Conservation (phyloP, 352 stramenopile species). For the Nothophytophthora sp. region DNA sequence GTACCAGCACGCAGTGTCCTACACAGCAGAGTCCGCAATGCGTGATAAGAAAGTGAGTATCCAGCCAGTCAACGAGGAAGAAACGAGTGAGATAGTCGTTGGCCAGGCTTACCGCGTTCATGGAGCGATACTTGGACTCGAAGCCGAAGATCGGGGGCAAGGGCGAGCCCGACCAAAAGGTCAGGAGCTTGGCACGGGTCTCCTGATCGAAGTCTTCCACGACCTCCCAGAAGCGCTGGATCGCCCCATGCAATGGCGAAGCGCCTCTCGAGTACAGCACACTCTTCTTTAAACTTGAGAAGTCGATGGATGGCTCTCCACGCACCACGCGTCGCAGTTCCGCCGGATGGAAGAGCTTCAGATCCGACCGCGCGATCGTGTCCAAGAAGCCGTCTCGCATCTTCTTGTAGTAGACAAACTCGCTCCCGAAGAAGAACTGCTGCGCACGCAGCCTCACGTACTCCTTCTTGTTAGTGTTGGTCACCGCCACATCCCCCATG, state of each 20-base stretch:
- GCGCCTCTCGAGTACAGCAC: conserved; percentile 59
- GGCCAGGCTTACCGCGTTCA: conserved; percentile 46
- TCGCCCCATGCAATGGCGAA: conserved; percentile 39
- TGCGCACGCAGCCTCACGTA: conserved; percentile 65
- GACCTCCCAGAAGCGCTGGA: conserved; percentile 67
- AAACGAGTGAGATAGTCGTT: neutral
- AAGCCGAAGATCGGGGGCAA: conserved; percentile 77
- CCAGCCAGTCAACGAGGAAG: neutral
- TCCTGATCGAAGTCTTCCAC: conserved; percentile 61
- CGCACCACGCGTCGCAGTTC: conserved; percentile 56
- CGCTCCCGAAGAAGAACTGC: conserved; percentile 66
- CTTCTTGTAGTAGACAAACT: conserved; percentile 57
- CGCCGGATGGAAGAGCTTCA: conserved; percentile 57
- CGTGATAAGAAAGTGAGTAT: conserved; percentile 7
- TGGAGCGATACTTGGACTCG: conserved; percentile 48
- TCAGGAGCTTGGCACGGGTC: conserved; percentile 55
- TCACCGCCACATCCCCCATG: conserved; percentile 40
- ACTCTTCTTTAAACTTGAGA: conserved; percentile 48
- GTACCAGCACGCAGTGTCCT: conserved; percentile 72
- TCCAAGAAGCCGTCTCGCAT: conserved; percentile 61
- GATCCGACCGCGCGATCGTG: conserved; percentile 48
- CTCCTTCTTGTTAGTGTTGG: conserved; percentile 66
- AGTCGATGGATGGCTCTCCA: conserved; percentile 55
- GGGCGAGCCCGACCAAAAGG: conserved; percentile 76
- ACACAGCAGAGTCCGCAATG: conserved; percentile 1